Evolutionary conservation across 352 stramenopile genomes (phyloP).

Genomic region (Pythium dissimile): DNA sequence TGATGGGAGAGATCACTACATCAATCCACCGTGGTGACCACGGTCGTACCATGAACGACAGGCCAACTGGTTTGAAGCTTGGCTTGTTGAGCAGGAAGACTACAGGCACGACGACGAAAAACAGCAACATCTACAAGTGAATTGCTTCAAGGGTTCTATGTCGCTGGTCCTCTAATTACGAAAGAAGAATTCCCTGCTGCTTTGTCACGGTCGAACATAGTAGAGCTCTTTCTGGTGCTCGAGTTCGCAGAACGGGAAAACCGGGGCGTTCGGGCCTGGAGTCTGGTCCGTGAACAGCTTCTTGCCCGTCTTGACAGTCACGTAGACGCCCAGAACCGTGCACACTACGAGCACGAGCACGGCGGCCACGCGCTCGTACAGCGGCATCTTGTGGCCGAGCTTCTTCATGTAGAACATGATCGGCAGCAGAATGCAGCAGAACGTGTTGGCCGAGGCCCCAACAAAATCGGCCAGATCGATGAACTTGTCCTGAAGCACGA

Average conservation of each 20-base stretch:
- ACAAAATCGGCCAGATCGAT: slow-evolving; percentile 66
- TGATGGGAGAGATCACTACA: no score
- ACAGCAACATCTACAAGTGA: no score
- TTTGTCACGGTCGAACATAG: no score
- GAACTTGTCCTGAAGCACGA: slow-evolving; percentile 52
- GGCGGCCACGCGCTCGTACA: slow-evolving; percentile 31
- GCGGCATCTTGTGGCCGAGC: slow-evolving; percentile 38
- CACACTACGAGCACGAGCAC: slow-evolving; percentile 41
- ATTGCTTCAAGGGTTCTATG: no score
- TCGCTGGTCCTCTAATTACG: no score
- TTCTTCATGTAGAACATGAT: slow-evolving; percentile 74
- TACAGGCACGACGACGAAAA: no score
- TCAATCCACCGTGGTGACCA: no score
- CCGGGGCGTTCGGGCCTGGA: neutral
- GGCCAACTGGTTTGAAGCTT: no score
- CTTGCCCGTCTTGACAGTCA: slow-evolving; percentile 50
- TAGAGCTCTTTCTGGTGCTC: slow-evolving; percentile 26
- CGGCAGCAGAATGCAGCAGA: slow-evolving; percentile 58
- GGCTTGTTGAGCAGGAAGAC: no score
- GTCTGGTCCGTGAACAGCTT: slow-evolving; percentile 40
- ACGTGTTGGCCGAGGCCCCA: slow-evolving; percentile 50
- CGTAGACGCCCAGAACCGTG: slow-evolving; percentile 39
- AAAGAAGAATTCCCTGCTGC: no score
- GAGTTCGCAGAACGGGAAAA: slow-evolving; percentile 30
- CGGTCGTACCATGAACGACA: no score